Percentiles rank a stretch among this genome's conserved stretches.
Evolutionary conservation across 2,329 filamentous ascomycete genomes (phyloP).

Genomic region (Diaporthe velutina): DNA sequence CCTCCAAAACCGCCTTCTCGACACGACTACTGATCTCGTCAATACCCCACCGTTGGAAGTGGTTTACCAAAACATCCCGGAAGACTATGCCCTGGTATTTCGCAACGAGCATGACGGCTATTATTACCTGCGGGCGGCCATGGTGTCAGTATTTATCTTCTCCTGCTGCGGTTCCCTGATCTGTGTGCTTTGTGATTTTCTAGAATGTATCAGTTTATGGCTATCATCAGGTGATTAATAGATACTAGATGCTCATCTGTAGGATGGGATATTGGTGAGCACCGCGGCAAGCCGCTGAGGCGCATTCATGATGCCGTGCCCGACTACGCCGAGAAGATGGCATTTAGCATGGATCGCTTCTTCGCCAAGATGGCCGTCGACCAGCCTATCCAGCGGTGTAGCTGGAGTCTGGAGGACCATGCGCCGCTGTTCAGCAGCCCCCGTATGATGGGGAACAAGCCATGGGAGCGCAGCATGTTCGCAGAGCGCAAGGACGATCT

Average conservation of each 20-base stretch:
- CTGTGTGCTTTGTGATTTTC: too few species aligned
- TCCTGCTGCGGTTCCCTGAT: too few species aligned
- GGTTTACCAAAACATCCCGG: constrained; percentile 82
- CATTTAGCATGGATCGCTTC: constrained; percentile 88
- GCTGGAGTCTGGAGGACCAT: constrained; percentile 85
- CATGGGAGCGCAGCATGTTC: constrained; percentile 66
- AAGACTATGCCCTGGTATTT: constrained; percentile 85
- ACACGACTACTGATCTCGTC: constrained; percentile 71
- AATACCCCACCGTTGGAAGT: constrained; percentile 75
- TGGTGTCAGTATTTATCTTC: too few species aligned
- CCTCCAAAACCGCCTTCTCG: constrained; percentile 78
- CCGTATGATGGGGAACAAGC: constrained; percentile 67
- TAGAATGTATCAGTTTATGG: too few species aligned
- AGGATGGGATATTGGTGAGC: constrained; percentile 82
- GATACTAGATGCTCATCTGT: constrained; percentile 83
- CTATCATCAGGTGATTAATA: too few species aligned
- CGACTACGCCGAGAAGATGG: constrained; percentile 90
- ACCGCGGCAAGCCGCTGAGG: constrained; percentile 78
- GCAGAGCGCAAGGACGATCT: constrained; percentile 66
- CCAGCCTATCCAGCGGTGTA: constrained; percentile 84
- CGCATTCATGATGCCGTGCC: constrained; percentile 82
- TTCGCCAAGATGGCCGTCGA: constrained; percentile 83
- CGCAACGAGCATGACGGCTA: constrained; percentile 78
- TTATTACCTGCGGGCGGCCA: constrained; percentile 81
- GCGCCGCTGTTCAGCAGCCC: constrained; percentile 81